Evolutionary conservation across 768 basidiomycete species (phyloP), one percentile per base, ranked within the genome.

Genomic region (Suillus ampliporus): DNA sequence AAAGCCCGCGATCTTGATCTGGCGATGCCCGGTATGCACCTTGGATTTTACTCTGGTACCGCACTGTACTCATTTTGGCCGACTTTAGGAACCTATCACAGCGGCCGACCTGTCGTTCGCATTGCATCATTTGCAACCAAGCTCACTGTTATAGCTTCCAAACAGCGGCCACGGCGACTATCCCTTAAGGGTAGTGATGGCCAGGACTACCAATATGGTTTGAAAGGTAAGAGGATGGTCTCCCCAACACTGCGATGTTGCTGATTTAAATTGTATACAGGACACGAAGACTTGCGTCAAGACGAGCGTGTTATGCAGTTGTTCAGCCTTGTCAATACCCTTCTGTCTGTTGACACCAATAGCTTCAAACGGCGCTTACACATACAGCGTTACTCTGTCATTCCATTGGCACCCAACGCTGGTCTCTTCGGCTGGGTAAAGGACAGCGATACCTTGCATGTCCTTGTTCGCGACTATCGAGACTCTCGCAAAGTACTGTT

Each of bases 261-360:
- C 56, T 46, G 34, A 43, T 64, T 66, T 15, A 65, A n/a, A 47
- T 28, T 10, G 11, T 34, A 60, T 48, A 51, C 65, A 96, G 95
- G 97, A 9, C 97, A 99, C 76, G 97, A 99, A 79, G 97, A 99
- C 79, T 83, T 99, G 57, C 95, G 97, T 44, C 97, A 99, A 77
- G 97, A 99, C 73, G 97, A 99, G 71, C 87, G 97, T 65, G 97
- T 99, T 61, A 99, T 99, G 97, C 97, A 99, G 75, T 84, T 99
- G 21, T 99, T 99, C 76, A 92, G 97, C 63, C 88, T 99, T 52
- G 92, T 99, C 69, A 99, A 99, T 76, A 97, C 94, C 0, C 79
- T 98, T 2, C 87, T 99, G 34, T 90, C 92, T 8, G 89, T 94
- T 21, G 97, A 99, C 71, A 92, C 95, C 23, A 88, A 92, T 71